Evolutionary conservation across 176 grass and related monocot species (phyloP).

Genomic region (Carex kokanica): DNA sequence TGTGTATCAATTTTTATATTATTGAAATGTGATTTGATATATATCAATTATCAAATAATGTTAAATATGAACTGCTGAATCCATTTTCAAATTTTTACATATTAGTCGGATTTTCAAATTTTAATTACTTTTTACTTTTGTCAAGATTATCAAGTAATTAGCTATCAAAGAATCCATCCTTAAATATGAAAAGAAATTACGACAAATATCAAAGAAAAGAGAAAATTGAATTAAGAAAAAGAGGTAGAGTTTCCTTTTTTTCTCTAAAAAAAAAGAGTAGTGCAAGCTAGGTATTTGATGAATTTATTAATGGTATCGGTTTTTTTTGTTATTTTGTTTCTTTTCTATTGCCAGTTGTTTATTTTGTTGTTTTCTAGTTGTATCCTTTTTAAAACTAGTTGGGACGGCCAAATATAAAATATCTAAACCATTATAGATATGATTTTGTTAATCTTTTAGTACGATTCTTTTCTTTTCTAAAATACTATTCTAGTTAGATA

Average conservation of each 20-base stretch:
- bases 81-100: too few relatives aligned
- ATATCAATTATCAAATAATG: too few relatives aligned
- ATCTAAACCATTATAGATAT: conserved; percentile 1
- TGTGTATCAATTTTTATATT: too few relatives aligned
- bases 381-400: not conserved
- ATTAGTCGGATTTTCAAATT: too few relatives aligned
- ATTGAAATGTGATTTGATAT: too few relatives aligned
- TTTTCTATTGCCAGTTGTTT: not conserved
- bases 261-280: not conserved
- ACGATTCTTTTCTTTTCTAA: not conserved
- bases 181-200: not conserved
- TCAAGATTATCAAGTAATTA: too few relatives aligned
- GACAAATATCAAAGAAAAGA: not conserved
- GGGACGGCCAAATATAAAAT: not conserved
- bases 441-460: too few relatives aligned
- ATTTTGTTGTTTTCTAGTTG: not conserved
- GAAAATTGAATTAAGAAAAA: not conserved
- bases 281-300: not conserved
- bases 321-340: not conserved
- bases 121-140: too few relatives aligned
- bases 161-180: not conserved
- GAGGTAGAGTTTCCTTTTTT: not conserved
- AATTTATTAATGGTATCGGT: not conserved
- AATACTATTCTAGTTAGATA: not conserved
- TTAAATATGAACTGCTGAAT: too few relatives aligned